These are phyloP conservation scores for Cryptosporidium sp. DNA, from an alignment of 169 alveolate species.

Conservation along the genomic window DNA sequence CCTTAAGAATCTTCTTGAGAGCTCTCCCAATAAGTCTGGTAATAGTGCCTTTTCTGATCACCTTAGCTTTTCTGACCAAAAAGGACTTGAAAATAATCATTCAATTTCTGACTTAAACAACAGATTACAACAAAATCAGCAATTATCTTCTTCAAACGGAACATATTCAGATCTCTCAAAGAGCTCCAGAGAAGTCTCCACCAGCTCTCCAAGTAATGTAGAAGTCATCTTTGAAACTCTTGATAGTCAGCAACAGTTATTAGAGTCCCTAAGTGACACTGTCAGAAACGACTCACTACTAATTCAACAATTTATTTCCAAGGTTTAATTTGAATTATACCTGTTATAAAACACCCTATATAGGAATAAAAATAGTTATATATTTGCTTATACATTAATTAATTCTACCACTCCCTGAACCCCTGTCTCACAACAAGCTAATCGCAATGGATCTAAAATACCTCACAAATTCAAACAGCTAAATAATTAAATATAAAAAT, in stretches of 20 bases:
- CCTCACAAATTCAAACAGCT: not conserved
- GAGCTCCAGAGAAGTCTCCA: conserved; percentile 11
- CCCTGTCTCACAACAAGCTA: not conserved
- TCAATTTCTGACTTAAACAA: conserved; percentile 9
- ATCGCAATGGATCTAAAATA: not conserved
- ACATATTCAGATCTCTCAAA: not conserved
- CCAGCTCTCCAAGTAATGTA: conserved; percentile 22
- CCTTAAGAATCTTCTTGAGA: conserved; percentile 47
- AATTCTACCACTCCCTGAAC: not conserved
- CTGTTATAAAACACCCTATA: not conserved
- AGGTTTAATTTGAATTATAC: not conserved
- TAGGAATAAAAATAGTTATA: not conserved
- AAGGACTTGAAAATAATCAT: not conserved
- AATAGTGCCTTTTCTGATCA: conserved; percentile 7
- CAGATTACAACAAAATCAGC: not conserved
- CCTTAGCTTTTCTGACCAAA: not conserved
- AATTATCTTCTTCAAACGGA: not conserved
- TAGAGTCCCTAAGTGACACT: conserved; percentile 46
- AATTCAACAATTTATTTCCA: conserved; percentile 33
- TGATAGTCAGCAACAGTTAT: conserved; percentile 45
- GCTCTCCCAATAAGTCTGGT: not conserved
- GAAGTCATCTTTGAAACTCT: conserved; percentile 60
- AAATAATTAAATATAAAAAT: conserved; percentile 44
- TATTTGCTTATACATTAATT: too few relatives aligned
- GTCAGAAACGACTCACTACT: conserved; percentile 35